These are phyloP conservation scores for Talaromyces sp. DNA, from an alignment of 2,329 filamentous ascomycete genomes.

Conservation along the genomic window DNA sequence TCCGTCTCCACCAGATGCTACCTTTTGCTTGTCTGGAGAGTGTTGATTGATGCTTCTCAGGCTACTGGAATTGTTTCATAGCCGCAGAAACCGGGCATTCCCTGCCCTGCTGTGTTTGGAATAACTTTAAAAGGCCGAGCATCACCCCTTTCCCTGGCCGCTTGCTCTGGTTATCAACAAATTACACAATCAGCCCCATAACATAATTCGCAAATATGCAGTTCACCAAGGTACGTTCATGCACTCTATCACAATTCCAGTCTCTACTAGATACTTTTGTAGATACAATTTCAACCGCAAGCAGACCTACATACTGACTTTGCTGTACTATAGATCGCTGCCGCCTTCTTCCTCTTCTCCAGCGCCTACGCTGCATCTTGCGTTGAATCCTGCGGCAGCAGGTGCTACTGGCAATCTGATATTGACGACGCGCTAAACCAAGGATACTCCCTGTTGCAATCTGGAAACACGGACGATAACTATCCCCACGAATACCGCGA, in stretches of 20 bases:
- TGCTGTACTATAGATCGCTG: neutral
- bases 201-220: neutral
- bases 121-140: neutral
- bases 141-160: neutral
- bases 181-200: neutral
- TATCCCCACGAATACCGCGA: slow-evolving; percentile 60
- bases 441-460: slow-evolving; percentile 49
- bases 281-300: neutral
- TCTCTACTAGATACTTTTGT: neutral
- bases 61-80: neutral
- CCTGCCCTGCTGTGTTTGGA: neutral
- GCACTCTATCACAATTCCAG: neutral
- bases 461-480: slow-evolving; percentile 33
- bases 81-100: neutral
- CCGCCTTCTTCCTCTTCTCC: neutral
- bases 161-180: neutral
- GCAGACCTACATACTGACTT: neutral
- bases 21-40: neutral
- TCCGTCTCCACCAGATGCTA: neutral
- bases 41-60: neutral
- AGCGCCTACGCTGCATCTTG: slow-evolving; percentile 23
- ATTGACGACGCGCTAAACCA: slow-evolving; percentile 48
- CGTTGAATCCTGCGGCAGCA: slow-evolving; percentile 50
- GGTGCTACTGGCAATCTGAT: slow-evolving; percentile 48
- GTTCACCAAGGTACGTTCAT: neutral